Percentiles rank a stretch among this genome's conserved stretches.
Evolutionary conservation across 139 green algal genomes (phyloP).

Genomic region (Volvox reticuliferus): DNA sequence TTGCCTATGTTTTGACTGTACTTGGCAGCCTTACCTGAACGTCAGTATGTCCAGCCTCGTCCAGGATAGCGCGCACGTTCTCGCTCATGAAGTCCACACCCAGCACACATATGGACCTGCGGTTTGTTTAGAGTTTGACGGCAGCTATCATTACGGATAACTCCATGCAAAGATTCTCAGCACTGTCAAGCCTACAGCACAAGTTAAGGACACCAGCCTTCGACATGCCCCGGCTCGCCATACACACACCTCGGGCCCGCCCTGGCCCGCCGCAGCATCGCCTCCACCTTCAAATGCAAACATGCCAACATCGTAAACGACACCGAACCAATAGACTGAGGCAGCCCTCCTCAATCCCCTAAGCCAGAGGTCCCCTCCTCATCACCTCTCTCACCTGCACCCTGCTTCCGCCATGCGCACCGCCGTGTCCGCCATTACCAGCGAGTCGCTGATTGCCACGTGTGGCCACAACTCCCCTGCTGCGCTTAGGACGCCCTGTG

Average conservation of each 20-base stretch:
- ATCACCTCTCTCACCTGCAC: slow-evolving; percentile 72
- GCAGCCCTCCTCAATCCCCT: no score
- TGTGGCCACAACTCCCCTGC: slow-evolving; percentile 92
- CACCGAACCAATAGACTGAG: no score
- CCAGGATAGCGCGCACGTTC: slow-evolving; percentile 97
- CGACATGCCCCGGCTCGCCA: no score
- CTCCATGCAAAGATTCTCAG: no score
- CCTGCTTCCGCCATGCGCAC: slow-evolving; percentile 89
- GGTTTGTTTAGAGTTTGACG: background rate
- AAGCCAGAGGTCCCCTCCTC: background rate
- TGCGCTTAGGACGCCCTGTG: slow-evolving; percentile 91
- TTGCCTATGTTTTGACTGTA: no score
- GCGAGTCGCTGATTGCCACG: slow-evolving; percentile 95
- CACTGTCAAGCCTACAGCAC: no score
- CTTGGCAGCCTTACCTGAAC: slow-evolving; percentile 42
- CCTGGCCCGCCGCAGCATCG: no score
- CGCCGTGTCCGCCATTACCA: slow-evolving; percentile 93
- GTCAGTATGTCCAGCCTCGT: slow-evolving; percentile 72
- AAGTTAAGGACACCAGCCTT: no score
- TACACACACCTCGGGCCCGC: no score
- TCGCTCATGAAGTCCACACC: slow-evolving; percentile 99
- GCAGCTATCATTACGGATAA: background rate
- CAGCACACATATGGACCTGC: slow-evolving; percentile 86
- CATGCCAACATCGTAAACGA: no score
- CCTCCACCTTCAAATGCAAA: no score